phyloP scores from a whole-genome alignment of 192 early-diverging fungal species.

The Geosiphon pyriformis region DNA sequence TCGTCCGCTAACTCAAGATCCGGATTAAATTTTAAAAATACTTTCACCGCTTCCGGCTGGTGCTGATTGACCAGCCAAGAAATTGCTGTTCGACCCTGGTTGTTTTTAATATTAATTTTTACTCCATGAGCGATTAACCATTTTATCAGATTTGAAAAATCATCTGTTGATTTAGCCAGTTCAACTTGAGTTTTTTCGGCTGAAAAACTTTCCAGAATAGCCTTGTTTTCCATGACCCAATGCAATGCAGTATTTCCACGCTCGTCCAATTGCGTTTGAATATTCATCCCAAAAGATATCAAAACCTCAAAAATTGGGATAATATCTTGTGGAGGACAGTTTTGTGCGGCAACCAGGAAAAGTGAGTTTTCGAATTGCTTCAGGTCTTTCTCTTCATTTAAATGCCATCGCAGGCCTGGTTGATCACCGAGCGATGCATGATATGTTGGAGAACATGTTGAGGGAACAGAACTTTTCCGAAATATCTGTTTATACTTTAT shows the following conservation, averaged over 20 bases:
- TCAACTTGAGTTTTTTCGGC: too few species aligned
- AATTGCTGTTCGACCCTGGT: neutral
- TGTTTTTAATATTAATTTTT: neutral
- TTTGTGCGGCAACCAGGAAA: neutral
- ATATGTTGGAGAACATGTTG: neutral
- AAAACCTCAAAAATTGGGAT: neutral
- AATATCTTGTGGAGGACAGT: neutral
- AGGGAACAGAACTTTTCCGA: neutral
- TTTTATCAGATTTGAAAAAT: neutral
- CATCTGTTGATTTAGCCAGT: neutral
- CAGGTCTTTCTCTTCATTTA: neutral
- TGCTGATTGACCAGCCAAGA: neutral
- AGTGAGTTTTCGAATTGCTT: neutral
- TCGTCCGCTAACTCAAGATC: neutral
- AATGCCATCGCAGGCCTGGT: neutral
- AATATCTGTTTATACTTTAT: neutral
- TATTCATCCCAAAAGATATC: neutral
- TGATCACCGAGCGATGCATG: neutral
- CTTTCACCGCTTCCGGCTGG: neutral
- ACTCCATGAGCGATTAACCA: neutral
- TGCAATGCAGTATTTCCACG: neutral
- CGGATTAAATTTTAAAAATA: neutral
- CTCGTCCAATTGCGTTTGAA: neutral
- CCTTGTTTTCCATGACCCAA: neutral
- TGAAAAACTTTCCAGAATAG: neutral